Percentiles rank a stretch among this genome's conserved stretches.
These are phyloP conservation scores for Erigeron philadelphicus DNA, from an alignment of 140 eudicot species.

Conservation along the genomic window DNA sequence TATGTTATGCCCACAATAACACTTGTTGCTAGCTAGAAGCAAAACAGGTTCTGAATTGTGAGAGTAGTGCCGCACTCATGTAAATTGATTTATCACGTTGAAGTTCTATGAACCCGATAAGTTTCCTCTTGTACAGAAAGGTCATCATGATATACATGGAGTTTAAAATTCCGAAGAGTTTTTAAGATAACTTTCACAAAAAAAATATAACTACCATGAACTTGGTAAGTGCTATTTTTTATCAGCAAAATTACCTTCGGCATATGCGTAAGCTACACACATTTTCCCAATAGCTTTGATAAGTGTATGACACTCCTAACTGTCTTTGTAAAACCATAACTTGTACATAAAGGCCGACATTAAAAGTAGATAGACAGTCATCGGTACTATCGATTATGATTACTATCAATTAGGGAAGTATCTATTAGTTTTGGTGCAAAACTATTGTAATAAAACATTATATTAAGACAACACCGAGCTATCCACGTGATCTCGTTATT, in stretches of 20 bases:
- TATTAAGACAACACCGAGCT: neutral
- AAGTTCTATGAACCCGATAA: too few species aligned
- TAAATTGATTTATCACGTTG: neutral
- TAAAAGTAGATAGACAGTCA: neutral
- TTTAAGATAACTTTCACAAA: neutral
- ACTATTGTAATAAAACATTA: neutral
- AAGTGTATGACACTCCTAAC: conserved; percentile 1
- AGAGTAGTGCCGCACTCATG: neutral
- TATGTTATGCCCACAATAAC: neutral
- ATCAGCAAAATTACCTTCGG: conserved; percentile 3
- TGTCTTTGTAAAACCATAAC: conserved; percentile 1
- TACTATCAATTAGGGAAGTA: neutral
- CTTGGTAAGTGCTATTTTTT: neutral
- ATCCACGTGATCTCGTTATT: neutral
- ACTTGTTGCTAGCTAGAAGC: neutral
- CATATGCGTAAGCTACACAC: neutral
- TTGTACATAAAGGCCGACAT: neutral
- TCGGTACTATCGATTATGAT: neutral
- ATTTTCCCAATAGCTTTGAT: neutral
- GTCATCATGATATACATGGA: neutral
- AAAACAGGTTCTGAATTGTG: neutral
- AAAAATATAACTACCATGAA: neutral
- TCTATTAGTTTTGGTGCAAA: neutral
- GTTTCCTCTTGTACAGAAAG: neutral
- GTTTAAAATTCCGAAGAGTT: neutral